These are phyloP conservation scores for Nicotiana sylvestris DNA, from an alignment of 257 asterid genomes.

Conservation along the genomic window DNA sequence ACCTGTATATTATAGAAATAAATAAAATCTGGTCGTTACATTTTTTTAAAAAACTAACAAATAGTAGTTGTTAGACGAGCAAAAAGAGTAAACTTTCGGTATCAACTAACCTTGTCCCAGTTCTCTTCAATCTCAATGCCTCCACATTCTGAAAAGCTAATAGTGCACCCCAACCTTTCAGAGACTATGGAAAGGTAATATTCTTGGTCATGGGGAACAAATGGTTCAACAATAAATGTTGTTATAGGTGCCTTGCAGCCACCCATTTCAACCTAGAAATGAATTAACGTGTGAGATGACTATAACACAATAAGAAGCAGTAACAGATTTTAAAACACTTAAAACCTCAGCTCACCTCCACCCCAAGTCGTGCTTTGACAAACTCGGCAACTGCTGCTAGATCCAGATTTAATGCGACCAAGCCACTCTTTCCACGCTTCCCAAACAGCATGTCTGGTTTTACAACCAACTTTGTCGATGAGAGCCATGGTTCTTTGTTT, in stretches of 20 bases:
- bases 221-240: constrained; percentile 89
- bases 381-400: constrained; percentile 84
- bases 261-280: constrained; percentile 83
- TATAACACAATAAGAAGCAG: constrained; percentile 12
- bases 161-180: constrained; percentile 79
- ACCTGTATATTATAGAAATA: constrained; percentile 43
- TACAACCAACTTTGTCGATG: constrained; percentile 82
- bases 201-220: constrained; percentile 83
- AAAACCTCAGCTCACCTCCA: constrained; percentile 50
- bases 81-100: not conserved
- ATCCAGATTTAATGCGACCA: constrained; percentile 78
- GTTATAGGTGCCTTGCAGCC: constrained; percentile 93
- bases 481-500: constrained; percentile 79
- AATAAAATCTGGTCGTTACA: not conserved
- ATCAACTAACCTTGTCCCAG: constrained; percentile 78
- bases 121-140: constrained; percentile 95
- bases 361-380: constrained; percentile 83
- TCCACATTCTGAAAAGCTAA: constrained; percentile 94
- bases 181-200: constrained; percentile 78
- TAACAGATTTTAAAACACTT: constrained; percentile 1
- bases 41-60: not conserved
- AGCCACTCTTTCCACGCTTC: constrained; percentile 92
- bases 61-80: not conserved
- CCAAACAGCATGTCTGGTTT: constrained; percentile 95
- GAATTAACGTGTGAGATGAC: constrained; percentile 19